Conservation (phyloP, 805 yeast genomes). For the Starmerella vaccinii region DNA sequence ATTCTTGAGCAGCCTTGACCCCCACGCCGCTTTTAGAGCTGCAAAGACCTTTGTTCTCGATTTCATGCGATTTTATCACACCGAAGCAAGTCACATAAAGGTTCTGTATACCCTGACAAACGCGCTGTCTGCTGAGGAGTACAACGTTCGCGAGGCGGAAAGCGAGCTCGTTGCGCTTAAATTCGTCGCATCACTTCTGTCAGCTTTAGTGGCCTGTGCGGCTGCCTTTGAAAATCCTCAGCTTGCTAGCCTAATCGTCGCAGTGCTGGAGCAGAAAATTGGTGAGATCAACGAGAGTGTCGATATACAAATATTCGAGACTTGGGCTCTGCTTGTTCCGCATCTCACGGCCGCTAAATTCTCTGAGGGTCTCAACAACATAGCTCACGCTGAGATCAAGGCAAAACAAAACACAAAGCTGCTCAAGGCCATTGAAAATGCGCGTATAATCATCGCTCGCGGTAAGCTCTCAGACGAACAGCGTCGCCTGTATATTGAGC, state of each 20-base stretch:
- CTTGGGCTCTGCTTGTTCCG: slow-evolving; percentile 25
- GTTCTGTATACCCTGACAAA: slow-evolving; percentile 77
- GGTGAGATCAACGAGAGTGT: slow-evolving; percentile 22
- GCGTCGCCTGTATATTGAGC: slow-evolving; percentile 41
- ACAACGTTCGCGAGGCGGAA: slow-evolving; percentile 22
- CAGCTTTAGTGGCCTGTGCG: slow-evolving; percentile 22
- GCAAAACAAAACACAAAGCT: slow-evolving; percentile 10
- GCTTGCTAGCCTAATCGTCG: slow-evolving; percentile 65
- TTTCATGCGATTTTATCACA: slow-evolving; percentile 40
- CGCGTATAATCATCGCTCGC: slow-evolving; percentile 37
- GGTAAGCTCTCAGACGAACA: slow-evolving; percentile 18
- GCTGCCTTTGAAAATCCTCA: slow-evolving; percentile 41
- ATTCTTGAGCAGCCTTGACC: slow-evolving; percentile 38
- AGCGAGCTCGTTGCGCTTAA: slow-evolving; percentile 24
- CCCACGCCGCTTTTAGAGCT: slow-evolving; percentile 41
- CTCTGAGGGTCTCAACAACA: slow-evolving; percentile 14
- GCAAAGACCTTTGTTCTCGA: slow-evolving; percentile 57
- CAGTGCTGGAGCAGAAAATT: slow-evolving; percentile 49
- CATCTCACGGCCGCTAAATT: slow-evolving; percentile 19
- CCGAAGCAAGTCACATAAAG: slow-evolving; percentile 30
- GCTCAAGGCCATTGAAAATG: slow-evolving; percentile 36
- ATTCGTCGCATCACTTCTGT: slow-evolving; percentile 22
- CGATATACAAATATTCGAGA: slow-evolving; percentile 31
- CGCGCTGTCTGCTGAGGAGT: slow-evolving; percentile 46
- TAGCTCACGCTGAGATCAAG: slow-evolving; percentile 21